phyloP scores from a whole-genome alignment of 2,329 filamentous ascomycete species.

The Xylaria sp. region DNA sequence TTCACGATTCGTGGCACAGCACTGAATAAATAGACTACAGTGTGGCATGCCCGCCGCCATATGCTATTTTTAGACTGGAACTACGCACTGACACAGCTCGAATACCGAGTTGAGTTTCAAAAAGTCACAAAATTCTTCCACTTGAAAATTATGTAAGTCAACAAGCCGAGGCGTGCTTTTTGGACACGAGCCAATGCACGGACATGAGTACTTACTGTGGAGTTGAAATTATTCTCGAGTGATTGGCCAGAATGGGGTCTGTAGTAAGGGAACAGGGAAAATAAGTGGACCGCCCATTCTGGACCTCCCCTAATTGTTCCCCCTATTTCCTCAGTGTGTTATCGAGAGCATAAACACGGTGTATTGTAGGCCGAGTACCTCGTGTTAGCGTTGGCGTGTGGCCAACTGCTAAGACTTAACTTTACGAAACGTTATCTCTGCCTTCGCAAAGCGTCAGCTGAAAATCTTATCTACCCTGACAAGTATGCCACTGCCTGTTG shows the following conservation, averaged over 20 bases:
- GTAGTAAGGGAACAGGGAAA: constrained; percentile 7
- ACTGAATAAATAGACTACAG: not conserved
- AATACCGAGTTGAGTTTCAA: not conserved
- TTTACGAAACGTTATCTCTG: constrained; percentile 10
- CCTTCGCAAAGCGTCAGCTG: constrained; percentile 20
- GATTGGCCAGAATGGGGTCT: constrained; percentile 26
- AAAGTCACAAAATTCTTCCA: not conserved
- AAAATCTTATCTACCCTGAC: constrained; percentile 38
- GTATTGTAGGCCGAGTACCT: constrained; percentile 1
- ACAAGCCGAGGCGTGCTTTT: constrained; percentile 10
- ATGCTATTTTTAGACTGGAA: constrained; percentile 7
- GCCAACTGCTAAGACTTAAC: constrained; percentile 7
- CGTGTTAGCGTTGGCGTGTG: constrained; percentile 18
- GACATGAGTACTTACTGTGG: not conserved
- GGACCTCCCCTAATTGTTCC: constrained; percentile 5
- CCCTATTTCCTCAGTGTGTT: constrained; percentile 9
- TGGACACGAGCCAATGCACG: not conserved
- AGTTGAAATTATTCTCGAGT: not conserved
- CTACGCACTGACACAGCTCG: not conserved
- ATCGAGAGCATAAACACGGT: not conserved
- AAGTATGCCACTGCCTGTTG: constrained; percentile 15
- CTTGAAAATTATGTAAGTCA: not conserved
- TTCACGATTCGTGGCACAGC: not conserved
- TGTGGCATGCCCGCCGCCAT: not conserved
- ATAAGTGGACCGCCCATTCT: constrained; percentile 22